phyloP scores from a whole-genome alignment of 257 asterid genomes.

The Solanum tacnaense region DNA sequence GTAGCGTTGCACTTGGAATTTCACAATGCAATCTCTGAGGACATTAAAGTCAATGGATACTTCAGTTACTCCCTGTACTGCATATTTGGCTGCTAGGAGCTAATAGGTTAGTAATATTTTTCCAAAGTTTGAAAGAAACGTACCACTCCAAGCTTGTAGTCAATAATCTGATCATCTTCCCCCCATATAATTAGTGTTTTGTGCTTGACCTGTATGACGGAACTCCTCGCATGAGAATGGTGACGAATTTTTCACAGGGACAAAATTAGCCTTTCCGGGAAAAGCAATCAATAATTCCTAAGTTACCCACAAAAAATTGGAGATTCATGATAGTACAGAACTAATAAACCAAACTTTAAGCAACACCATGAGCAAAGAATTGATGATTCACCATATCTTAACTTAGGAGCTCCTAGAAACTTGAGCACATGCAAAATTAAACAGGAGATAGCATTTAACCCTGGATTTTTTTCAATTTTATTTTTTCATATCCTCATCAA shows the following conservation, averaged over 20 bases:
- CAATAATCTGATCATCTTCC: constrained; percentile 74
- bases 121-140: constrained; percentile 3
- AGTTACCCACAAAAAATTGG: background rate
- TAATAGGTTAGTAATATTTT: background rate
- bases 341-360: background rate
- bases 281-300: background rate
- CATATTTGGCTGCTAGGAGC: background rate
- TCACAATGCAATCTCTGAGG: constrained; percentile 72
- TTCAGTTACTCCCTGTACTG: background rate
- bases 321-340: background rate
- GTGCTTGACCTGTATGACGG: constrained; percentile 58
- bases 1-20: constrained; percentile 57
- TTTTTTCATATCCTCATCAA: background rate
- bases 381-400: background rate
- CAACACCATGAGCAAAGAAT: background rate
- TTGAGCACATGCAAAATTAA: background rate
- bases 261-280: background rate
- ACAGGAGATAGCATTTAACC: background rate
- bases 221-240: background rate
- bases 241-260: background rate
- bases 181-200: constrained; percentile 85
- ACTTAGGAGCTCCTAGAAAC: background rate
- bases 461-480: background rate
- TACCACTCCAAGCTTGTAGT: constrained; percentile 75
- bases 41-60: background rate